A percentile compares a stretch with the other conserved stretches of the same genome.
phyloP scores from a whole-genome alignment of 1,139 yeast genomes.

The Yamadazyma friedrichii region DNA sequence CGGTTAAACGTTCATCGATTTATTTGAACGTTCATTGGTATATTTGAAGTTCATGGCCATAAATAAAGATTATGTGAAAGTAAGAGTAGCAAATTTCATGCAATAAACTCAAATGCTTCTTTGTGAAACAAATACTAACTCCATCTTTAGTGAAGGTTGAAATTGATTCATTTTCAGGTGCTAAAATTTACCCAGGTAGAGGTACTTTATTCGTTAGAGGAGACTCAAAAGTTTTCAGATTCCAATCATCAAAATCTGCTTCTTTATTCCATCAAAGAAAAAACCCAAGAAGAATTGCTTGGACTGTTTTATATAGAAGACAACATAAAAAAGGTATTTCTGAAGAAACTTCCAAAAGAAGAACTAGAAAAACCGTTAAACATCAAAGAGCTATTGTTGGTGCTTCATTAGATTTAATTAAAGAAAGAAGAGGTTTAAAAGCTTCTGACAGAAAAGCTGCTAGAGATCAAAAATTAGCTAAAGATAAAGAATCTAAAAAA shows the following conservation, averaged over 20 bases:
- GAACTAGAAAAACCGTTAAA: slow-evolving; percentile 96
- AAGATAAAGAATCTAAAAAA: slow-evolving; percentile 96
- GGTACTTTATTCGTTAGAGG: slow-evolving; percentile 99
- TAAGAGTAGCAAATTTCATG: too few relatives aligned
- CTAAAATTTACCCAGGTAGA: slow-evolving; percentile 99
- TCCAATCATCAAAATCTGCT: slow-evolving; percentile 97
- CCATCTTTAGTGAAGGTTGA: slow-evolving; percentile 86
- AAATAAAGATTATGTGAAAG: too few relatives aligned
- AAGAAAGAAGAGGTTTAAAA: slow-evolving; percentile 94
- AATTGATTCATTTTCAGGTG: slow-evolving; percentile 99
- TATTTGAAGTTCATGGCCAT: too few relatives aligned
- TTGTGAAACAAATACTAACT: slow-evolving; percentile 15
- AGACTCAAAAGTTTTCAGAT: slow-evolving; percentile 99
- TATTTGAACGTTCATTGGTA: too few relatives aligned
- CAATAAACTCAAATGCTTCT: too few relatives aligned
- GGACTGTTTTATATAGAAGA: slow-evolving; percentile 99
- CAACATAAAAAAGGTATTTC: slow-evolving; percentile 99
- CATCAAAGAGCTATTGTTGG: slow-evolving; percentile 99
- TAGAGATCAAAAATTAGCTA: slow-evolving; percentile 87
- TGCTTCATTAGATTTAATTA: slow-evolving; percentile 97
- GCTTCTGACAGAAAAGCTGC: slow-evolving; percentile 98
- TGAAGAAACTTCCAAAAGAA: slow-evolving; percentile 97
- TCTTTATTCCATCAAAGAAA: slow-evolving; percentile 99
- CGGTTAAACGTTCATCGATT: too few relatives aligned
- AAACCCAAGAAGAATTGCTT: slow-evolving; percentile 99